Evolutionary conservation across 1,139 yeast genomes (phyloP), one percentile per base, ranked within the genome.

Genomic region (Suhomyces taliae): DNA sequence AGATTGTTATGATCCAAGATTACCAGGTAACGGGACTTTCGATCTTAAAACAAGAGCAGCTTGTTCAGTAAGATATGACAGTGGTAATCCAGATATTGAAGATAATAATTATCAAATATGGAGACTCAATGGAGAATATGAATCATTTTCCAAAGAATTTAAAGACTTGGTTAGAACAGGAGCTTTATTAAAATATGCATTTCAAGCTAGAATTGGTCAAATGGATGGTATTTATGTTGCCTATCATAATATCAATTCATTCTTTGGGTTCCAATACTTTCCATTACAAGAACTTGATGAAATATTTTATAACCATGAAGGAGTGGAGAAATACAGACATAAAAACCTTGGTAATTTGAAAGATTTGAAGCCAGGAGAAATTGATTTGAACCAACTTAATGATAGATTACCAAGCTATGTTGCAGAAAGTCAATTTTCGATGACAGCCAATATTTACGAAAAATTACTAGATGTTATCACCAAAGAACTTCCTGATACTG

Each of bases 211-310:
- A 52, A 87, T 93, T 41, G 99, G 99, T 1, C 84, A 87, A 57
- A 93, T 93, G 99, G 97, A 91, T 65, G 99, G 99, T 7, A 90
- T 93, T 6, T 90, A 88, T 56, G 75, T 93, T 26, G 97, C 97
- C 0, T 93, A 86, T 62, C 99, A 93, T 66, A 93, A 90, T 62
- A 78, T 90, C 46, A 77, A 81, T 37, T 74, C 83, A 39, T 81
- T 91, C 60, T 88, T 93, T 65, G 99, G 98, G 3, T 93, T 90
- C 66, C 93, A 90, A 64, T 93, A 93, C 64, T 66, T 93, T 27
- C 93, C 96, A 1, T 67, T 90, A 42, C 69, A 72, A 6, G 88
- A 85, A 36, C 78, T 93, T 53, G 97, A 93, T 62, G 61, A 64
- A 41, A 57, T 72, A 1, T 70, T 65, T 42, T 73, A 65, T 49